These are phyloP conservation scores for Emergomyces africanus DNA, from an alignment of 2,329 filamentous ascomycete genomes.

Conservation along the genomic window DNA sequence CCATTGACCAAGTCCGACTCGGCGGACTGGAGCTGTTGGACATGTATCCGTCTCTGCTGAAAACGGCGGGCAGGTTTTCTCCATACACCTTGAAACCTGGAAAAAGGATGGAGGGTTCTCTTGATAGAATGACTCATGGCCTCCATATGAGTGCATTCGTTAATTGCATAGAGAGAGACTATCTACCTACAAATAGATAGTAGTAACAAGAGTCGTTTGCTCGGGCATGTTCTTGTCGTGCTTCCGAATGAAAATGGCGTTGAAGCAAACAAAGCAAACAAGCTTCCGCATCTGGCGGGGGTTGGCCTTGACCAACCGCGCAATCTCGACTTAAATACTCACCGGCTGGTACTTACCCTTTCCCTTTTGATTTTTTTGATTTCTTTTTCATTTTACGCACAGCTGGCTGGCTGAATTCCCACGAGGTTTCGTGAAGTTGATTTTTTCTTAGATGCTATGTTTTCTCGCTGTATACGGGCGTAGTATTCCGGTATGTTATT, in stretches of 20 bases:
- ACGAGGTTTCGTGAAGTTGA: neutral
- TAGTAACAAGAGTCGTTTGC: too few species aligned
- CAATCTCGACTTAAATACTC: neutral
- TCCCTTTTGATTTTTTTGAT: too few species aligned
- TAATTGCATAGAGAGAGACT: neutral
- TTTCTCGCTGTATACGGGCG: neutral
- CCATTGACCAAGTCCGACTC: slow-evolving; percentile 25
- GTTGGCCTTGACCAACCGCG: neutral
- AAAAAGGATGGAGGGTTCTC: slow-evolving; percentile 23
- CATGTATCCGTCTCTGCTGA: slow-evolving; percentile 28
- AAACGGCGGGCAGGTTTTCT: slow-evolving; percentile 12
- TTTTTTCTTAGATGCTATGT: neutral
- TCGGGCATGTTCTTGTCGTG: neutral
- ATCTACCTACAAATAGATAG: neutral
- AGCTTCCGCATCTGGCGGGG: slow-evolving; percentile 3
- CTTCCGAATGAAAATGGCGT: slow-evolving; percentile 2
- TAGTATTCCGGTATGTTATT: neutral
- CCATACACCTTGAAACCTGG: slow-evolving; percentile 19
- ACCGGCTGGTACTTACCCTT: too few species aligned
- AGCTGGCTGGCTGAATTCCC: neutral
- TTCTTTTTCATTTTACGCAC: neutral
- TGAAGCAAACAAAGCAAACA: slow-evolving; percentile 10
- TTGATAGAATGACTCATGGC: slow-evolving; percentile 26
- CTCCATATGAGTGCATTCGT: slow-evolving; percentile 6
- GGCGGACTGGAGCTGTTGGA: slow-evolving; percentile 31